Base-by-base conservation (phyloP, 495 filamentous ascomycete genomes). In the Choiromyces venosus region DNA sequence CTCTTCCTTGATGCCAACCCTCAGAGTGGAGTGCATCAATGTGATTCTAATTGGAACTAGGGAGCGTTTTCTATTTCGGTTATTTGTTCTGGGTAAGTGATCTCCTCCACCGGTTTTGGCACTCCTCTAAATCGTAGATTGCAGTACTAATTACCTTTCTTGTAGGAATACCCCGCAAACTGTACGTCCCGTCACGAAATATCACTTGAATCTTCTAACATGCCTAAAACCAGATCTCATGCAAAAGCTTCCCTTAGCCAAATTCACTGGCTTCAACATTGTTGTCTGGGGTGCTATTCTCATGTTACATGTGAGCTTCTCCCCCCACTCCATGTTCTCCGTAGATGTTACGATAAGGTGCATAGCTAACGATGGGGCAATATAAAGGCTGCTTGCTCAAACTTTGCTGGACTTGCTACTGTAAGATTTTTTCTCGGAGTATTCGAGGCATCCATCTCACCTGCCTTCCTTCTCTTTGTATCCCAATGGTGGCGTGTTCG, bases 401-500 rank as follows among this genome's bases (percentile, higher is more conserved):
- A 85, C 78, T 91, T 91, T 69, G 74, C 82, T 1, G 86, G 86
- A 0, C 81, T 92, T 44, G 82, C 89, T 3, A 79, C 82, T 9
- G 86, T 89, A 7, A 87, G 90, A 6, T 89, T 86, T 19, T 79
- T 92, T 16, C 84, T 91, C 4, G 90, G 90, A 71, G 85, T 89
- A 61, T 91, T 91, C 76, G 90, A 92, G 73, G 89, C 89, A 19
- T 87, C 86, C 70, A 89, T 87, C 78, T 87, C 89, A 77, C 89
- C 89, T 0, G 85, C 84, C 44, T 86, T 88, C 72, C 81, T 92
- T 19, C 79, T 91, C 38, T 83, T 92, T 29, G 89, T 87, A 0
- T 84, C 87, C n/a, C 91, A 91, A 86, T 92, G 90, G 89, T 92
- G 91, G 80, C 88, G 86, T 64, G 85, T 89, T 14, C 85, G 89